A percentile compares a stretch with the other conserved stretches of the same genome.
Evolutionary conservation across 2,329 filamentous ascomycete species (phyloP).

Genomic region (Paraphaeosphaeria minitans): DNA sequence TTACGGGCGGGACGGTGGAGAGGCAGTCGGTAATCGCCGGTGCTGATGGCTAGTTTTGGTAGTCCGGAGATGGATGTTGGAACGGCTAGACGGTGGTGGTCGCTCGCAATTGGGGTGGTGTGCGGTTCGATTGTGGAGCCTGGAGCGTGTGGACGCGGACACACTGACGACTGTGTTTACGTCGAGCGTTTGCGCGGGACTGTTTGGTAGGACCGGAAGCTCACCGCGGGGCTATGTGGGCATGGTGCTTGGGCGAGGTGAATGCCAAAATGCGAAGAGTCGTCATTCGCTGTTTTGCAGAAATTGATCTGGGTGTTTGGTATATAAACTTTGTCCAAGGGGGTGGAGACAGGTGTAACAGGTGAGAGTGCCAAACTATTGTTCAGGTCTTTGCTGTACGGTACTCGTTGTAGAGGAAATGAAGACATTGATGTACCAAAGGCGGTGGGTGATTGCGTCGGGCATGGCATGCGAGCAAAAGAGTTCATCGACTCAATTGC

Average conservation of each 20-base stretch:
- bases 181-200: not conserved
- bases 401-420: not conserved
- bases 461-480: not conserved
- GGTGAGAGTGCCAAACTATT: no score
- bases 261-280: not conserved
- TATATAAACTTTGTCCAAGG: no score
- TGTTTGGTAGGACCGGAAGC: not conserved
- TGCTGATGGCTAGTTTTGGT: not conserved
- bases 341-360: no score
- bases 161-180: not conserved
- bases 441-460: not conserved
- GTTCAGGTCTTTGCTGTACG: not conserved
- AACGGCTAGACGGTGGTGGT: not conserved
- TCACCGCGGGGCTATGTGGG: not conserved
- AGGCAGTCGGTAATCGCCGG: not conserved
- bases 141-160: not conserved
- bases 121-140: not conserved
- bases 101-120: not conserved
- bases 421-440: not conserved
- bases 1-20: constrained; percentile 13
- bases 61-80: not conserved
- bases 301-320: not conserved
- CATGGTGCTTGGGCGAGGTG: not conserved
- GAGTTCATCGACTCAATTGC: not conserved
- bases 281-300: not conserved